Percentiles rank a stretch among this genome's conserved stretches.
Conservation (phyloP, 225 moss, liverwort and hornwort genomes). For the Rhytidiadelphus loreus region DNA sequence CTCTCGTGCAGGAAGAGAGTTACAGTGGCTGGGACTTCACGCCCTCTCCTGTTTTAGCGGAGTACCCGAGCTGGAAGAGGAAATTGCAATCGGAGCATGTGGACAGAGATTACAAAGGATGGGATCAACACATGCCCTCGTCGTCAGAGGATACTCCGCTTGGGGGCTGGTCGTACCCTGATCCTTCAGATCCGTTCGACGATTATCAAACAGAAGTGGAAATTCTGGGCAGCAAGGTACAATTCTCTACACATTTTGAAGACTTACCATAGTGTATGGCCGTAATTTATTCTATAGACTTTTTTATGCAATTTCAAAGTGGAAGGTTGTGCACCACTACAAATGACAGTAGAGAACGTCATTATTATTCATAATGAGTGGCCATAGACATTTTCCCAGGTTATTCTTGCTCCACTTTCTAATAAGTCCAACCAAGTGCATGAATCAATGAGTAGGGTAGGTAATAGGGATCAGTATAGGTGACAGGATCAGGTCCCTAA, state of each 20-base stretch:
- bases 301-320: background rate
- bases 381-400: background rate
- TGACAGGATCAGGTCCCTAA: background rate
- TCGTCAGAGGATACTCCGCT: slow-evolving; percentile 12
- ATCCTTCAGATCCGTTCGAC: slow-evolving; percentile 21
- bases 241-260: background rate
- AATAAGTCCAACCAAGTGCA: background rate
- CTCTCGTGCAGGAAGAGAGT: background rate
- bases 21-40: slow-evolving; percentile 31
- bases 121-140: slow-evolving; percentile 20
- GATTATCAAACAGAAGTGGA: slow-evolving; percentile 56
- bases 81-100: slow-evolving; percentile 16
- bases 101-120: slow-evolving; percentile 29
- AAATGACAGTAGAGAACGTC: background rate
- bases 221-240: slow-evolving; percentile 46
- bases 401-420: background rate
- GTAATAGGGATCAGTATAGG: background rate
- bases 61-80: slow-evolving; percentile 28
- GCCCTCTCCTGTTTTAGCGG: background rate
- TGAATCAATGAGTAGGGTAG: background rate
- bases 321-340: background rate
- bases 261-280: background rate
- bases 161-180: slow-evolving; percentile 41
- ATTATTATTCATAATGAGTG: background rate
- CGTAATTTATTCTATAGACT: background rate